Evolutionary conservation across 2,329 filamentous ascomycete genomes (phyloP), one percentile per base, ranked within the genome.

Genomic region (Nigrospora osmanthi): DNA sequence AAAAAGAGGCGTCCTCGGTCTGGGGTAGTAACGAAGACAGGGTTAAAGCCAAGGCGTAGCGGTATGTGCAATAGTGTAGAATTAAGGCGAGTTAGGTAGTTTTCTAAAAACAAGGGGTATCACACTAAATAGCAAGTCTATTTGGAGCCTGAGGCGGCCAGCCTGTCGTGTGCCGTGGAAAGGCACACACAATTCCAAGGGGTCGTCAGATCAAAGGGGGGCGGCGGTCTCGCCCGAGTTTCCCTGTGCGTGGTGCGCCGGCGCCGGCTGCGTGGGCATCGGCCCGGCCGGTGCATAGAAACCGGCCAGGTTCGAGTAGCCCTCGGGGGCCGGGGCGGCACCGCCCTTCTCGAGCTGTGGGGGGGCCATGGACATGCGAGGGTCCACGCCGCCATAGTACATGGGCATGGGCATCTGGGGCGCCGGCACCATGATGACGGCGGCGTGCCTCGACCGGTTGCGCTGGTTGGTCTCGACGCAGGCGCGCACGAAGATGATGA

Each of bases 401-500:
- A 44, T 38, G 41, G 41, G 31, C 36, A 44, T 38, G 41, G 41
- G 31, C 41, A 43, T 10, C 15, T 31, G 42, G n/a, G 28, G 14
- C 11, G 35, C 10, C 19, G 42, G 30, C 7, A 44, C 42, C 35
- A 38, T 37, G 35, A 48, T 36, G 42, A 45, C 35, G 23, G 23
- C 23, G 16, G 33, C 19, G 6, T 35, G 23, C 3, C 39, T 30
- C 15, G 31, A 33, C 35, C 39, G 35, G 38, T 49, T 49, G 10
- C 41, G 41, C 31, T 39, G 30, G 42, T 49, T 47, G 14, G 41
- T 44, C 32, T 49, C 47, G 16, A 43, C 17, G 38, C 47, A 49
- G 16, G 45, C 47, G 16, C 41, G 38, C n/a, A 49, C 47, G 14
- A 49, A 49, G n/a, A 49, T 34, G 42, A 47, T 19, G 23, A 49